Conservation (phyloP, 1,284 basidiomycete genomes). For the Cutaneotrichosporon sp. region DNA sequence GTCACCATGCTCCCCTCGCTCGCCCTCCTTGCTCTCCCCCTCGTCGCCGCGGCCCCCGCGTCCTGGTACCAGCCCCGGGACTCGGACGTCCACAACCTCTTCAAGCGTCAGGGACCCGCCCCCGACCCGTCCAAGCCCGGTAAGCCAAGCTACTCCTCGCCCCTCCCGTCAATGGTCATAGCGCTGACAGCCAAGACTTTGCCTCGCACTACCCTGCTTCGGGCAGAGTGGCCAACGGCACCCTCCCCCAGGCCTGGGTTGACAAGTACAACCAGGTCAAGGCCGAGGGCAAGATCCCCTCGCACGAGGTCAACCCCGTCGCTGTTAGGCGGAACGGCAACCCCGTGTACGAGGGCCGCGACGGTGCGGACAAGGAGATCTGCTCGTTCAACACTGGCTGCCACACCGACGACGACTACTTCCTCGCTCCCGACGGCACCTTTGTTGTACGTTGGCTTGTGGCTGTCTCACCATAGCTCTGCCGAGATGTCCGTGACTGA, state of each 20-base stretch:
- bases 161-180: not conserved
- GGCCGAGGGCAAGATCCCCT: constrained; percentile 8
- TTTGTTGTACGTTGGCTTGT: constrained; percentile 46
- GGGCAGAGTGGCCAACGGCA: constrained; percentile 16
- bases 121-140: constrained; percentile 22
- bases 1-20: constrained; percentile 16
- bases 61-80: constrained; percentile 21
- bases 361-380: constrained; percentile 35
- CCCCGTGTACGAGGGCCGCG: constrained; percentile 29
- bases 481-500: not conserved
- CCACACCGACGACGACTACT: constrained; percentile 36
- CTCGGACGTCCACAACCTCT: constrained; percentile 22
- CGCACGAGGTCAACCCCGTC: constrained; percentile 19
- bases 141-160: not conserved
- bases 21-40: constrained; percentile 15
- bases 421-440: constrained; percentile 38
- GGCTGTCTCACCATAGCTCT: not conserved
- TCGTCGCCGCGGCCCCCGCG: constrained; percentile 9
- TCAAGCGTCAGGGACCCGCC: constrained; percentile 25
- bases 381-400: constrained; percentile 52
- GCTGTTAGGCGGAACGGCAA: constrained; percentile 24
- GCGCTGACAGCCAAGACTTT: constrained; percentile 14
- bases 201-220: constrained; percentile 26
- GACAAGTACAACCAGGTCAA: constrained; percentile 25
- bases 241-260: constrained; percentile 32